Conservation (phyloP, 352 stramenopile species). For the Pilasporangium apinafurcum region DNA sequence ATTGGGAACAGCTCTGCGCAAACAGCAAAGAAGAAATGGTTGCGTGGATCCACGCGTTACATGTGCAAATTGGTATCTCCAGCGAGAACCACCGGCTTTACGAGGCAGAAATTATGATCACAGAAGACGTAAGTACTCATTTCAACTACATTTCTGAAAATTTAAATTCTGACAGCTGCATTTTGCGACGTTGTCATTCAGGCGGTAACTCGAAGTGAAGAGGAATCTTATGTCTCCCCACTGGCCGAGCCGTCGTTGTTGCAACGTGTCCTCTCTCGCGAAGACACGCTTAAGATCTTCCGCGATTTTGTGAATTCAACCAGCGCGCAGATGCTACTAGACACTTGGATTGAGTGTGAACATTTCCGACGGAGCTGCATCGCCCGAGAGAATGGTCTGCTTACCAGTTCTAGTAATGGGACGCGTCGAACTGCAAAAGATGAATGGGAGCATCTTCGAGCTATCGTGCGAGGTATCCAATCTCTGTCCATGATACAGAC, state of each 20-base stretch:
- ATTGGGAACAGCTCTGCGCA: constrained; percentile 61
- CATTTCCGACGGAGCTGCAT: constrained; percentile 68
- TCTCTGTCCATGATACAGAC: constrained; percentile 45
- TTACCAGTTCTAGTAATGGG: constrained; percentile 16
- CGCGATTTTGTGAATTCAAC: constrained; percentile 70
- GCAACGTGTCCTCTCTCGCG: constrained; percentile 56
- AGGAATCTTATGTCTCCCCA: constrained; percentile 31
- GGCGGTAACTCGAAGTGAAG: constrained; percentile 56
- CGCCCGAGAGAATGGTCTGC: constrained; percentile 42
- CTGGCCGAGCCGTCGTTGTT: constrained; percentile 52
- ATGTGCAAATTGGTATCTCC: constrained; percentile 74
- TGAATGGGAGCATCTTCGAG: constrained; percentile 75
- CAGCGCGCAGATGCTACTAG: constrained; percentile 52
- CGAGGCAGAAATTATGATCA: constrained; percentile 81
- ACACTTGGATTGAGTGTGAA: constrained; percentile 85
- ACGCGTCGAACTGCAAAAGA: constrained; percentile 43
- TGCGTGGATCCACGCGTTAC: constrained; percentile 72
- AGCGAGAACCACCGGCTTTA: constrained; percentile 77
- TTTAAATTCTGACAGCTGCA: neutral
- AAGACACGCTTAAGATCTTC: constrained; percentile 78
- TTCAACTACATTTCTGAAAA: neutral
- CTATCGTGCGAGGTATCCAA: constrained; percentile 52
- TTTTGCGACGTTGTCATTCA: constrained; percentile 7
- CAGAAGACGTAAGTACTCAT: constrained; percentile 56
- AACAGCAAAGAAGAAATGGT: constrained; percentile 78